Evolutionary conservation across 768 basidiomycete species (phyloP), one percentile per base, ranked within the genome.

Genomic region (Boletus speciosus): DNA sequence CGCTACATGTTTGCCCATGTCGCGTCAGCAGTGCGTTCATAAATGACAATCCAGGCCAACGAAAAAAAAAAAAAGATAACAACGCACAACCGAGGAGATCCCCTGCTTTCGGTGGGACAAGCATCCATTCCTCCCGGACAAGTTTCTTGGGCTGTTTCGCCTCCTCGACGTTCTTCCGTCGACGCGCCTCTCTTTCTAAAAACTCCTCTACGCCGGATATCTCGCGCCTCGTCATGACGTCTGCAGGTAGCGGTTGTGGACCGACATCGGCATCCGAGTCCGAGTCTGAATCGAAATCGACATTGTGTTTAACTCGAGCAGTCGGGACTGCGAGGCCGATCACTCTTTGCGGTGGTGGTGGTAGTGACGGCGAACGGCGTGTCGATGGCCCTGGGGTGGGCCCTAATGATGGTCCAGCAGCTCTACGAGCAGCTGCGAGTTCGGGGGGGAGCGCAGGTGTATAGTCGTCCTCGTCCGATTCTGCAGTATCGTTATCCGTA

Each of bases 111-210:
- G 97, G 96, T 2, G 96, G 96, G 1, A 89, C 88, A 42, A 98
- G 79, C 97, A 99, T 99, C 97, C 97, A 99, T 69, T 95, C 94
- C 19, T 98, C 92, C 40, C 97, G 83, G 69, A 92, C 75, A 37
- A 84, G 74, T 37, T 81, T 79, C 69, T 93, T 93, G 11, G 90
- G 90, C 61, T 88, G 86, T 11, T 77, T 73, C 2, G 85, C 88
- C 75, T 90, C 93, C 83, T 93, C 88, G 32, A 84, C 75, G 54
- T 83, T 76, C 61, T 88, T 85, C 52, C 81, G 74, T 57, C 89
- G 76, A 55, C 85, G 81, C 63, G 90, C 89, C 70, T 99, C 95
- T 50, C 82, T 78, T 66, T 91, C 92, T 65, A 93, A 70, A 58
- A 98, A 98, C 68, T 90, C 88, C 44, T 81, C 72, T 5, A 94